A percentile compares a stretch with the other conserved stretches of the same genome.
phyloP scores from a whole-genome alignment of 2,329 filamentous ascomycete genomes.

The Aspergillus novoparasiticus region DNA sequence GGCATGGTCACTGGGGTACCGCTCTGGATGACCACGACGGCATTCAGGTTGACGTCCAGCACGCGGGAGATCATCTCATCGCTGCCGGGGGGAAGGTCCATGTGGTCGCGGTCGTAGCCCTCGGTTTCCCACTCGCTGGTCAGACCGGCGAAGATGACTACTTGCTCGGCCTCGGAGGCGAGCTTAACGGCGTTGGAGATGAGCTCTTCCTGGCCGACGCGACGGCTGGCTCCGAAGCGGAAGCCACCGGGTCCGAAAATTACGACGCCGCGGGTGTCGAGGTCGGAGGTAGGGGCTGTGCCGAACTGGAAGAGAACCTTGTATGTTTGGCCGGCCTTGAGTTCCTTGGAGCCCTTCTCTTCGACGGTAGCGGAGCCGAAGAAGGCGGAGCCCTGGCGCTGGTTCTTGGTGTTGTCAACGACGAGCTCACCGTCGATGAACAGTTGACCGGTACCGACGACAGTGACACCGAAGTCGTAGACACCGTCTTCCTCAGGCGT shows the following conservation, averaged over 20 bases:
- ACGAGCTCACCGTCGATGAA: conserved; percentile 64
- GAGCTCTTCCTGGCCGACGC: conserved; percentile 60
- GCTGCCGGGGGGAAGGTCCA: conserved; percentile 59
- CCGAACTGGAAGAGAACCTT: conserved; percentile 62
- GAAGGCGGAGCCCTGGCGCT: conserved; percentile 65
- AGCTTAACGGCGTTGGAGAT: conserved; percentile 68
- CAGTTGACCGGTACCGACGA: conserved; percentile 67
- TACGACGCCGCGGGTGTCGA: conserved; percentile 52
- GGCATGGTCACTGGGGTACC: conserved; percentile 67
- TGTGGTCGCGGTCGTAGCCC: conserved; percentile 62
- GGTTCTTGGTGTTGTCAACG: conserved; percentile 67
- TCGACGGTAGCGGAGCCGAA: conserved; percentile 67
- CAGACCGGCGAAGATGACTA: conserved; percentile 75
- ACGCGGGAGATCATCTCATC: conserved; percentile 66
- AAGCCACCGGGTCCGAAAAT: conserved; percentile 63
- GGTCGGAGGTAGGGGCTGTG: conserved; percentile 60
- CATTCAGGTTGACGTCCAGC: conserved; percentile 66
- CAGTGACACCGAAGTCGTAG: conserved; percentile 68
- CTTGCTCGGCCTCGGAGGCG: conserved; percentile 72
- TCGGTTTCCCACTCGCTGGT: conserved; percentile 83
- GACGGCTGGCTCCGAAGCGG: conserved; percentile 62
- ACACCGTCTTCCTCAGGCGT: conserved; percentile 62
- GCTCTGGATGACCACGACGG: conserved; percentile 74
- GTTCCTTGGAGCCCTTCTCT: conserved; percentile 59
- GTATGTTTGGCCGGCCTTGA: conserved; percentile 64